phyloP scores from a whole-genome alignment of 2,329 filamentous ascomycete species.

The Coniochaeta prunicola region DNA sequence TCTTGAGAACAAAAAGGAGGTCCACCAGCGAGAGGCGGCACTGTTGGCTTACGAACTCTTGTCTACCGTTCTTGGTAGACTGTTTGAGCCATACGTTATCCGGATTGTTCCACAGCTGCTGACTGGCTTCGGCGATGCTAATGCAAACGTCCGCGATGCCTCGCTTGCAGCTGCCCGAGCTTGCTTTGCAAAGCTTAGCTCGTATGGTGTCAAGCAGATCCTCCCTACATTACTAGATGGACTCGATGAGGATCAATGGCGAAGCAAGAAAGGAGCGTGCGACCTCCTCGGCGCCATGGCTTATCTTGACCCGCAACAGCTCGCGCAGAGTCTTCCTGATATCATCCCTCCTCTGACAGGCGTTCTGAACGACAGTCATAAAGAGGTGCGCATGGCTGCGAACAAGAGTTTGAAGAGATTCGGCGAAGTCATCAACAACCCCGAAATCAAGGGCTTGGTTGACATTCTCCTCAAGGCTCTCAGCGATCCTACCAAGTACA shows the following conservation, averaged over 20 bases:
- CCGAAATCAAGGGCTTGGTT: conserved; percentile 90
- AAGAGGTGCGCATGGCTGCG: conserved; percentile 85
- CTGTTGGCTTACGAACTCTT: conserved; percentile 87
- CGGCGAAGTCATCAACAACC: conserved; percentile 96
- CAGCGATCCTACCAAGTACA: conserved; percentile 95
- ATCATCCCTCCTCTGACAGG: conserved; percentile 94
- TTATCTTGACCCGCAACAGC: conserved; percentile 91
- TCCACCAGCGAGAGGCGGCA: conserved; percentile 80
- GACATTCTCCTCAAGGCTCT: conserved; percentile 90
- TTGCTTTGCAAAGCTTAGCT: conserved; percentile 88
- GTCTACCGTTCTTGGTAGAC: conserved; percentile 73
- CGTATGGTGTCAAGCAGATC: conserved; percentile 92
- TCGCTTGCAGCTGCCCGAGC: conserved; percentile 90
- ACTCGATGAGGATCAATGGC: conserved; percentile 92
- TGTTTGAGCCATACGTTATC: conserved; percentile 96
- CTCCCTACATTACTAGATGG: conserved; percentile 86
- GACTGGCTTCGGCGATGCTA: conserved; percentile 80
- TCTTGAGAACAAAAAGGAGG: conserved; percentile 91
- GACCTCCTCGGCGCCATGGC: conserved; percentile 97
- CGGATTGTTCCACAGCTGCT: conserved; percentile 90
- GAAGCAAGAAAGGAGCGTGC: conserved; percentile 96
- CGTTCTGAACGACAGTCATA: conserved; percentile 95
- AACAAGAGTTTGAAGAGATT: conserved; percentile 97
- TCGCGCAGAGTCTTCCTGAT: conserved; percentile 84
- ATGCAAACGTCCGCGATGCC: conserved; percentile 82